phyloP scores from a whole-genome alignment of 306 rosid genomes.

The Cicer bijugum region DNA sequence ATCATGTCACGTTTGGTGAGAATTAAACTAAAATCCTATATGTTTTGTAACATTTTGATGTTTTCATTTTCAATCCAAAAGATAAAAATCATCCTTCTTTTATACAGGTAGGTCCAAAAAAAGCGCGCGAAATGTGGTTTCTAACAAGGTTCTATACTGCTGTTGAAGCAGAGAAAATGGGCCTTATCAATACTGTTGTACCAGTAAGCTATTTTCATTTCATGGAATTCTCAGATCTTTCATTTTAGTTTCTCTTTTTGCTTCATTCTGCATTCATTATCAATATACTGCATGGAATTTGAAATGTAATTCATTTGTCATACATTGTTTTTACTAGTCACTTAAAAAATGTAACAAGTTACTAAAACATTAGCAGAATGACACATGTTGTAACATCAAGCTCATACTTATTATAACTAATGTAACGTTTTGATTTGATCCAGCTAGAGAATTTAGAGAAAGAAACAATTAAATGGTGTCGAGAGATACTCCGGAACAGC shows the following conservation, averaged over 20 bases:
- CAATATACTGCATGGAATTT: neutral
- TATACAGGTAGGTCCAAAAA: slow-evolving; percentile 80
- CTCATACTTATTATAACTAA: slow-evolving; percentile 10
- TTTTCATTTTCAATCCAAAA: slow-evolving; percentile 9
- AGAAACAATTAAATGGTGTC: slow-evolving; percentile 90
- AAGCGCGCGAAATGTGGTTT: slow-evolving; percentile 93
- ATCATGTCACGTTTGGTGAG: slow-evolving; percentile 92
- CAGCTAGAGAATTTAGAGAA: slow-evolving; percentile 74
- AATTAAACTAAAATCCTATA: neutral
- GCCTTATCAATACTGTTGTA: slow-evolving; percentile 85
- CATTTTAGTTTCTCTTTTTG: neutral
- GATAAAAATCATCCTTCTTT: slow-evolving; percentile 9
- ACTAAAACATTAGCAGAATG: neutral
- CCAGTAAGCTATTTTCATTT: slow-evolving; percentile 57
- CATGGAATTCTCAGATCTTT: neutral
- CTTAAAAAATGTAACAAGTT: slow-evolving; percentile 20
- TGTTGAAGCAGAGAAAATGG: slow-evolving; percentile 92
- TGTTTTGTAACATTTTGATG: slow-evolving; percentile 12
- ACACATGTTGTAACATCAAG: slow-evolving; percentile 16
- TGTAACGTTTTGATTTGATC: slow-evolving; percentile 37
- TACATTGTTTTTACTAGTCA: neutral
- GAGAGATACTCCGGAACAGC: slow-evolving; percentile 85
- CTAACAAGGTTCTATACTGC: slow-evolving; percentile 85
- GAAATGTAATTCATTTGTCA: neutral
- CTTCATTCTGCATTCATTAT: neutral